Evolutionary conservation across 306 rosid genomes (phyloP), one percentile per base, ranked within the genome.

Genomic region (Lathyrus sativus): DNA sequence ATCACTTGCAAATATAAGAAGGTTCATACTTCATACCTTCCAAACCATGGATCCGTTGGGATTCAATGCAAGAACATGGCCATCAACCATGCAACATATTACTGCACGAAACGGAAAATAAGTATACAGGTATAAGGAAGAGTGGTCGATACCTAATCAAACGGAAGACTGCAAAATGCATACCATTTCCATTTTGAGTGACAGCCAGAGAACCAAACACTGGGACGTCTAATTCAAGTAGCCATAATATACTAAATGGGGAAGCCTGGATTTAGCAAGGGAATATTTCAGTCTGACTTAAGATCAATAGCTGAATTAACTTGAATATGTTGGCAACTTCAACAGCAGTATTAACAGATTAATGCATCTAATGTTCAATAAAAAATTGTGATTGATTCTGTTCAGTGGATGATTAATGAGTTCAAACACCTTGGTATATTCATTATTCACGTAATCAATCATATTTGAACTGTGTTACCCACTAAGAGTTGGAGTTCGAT

Each of bases 71-170:
- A 87, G 62, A 59, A 92, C 91, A 63, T 83, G 89, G 22, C 98
- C 98, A 77, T 89, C 91, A 55, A 92, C 98, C 85, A 85, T 79
- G 79, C 95, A 87, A 75, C 95, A 92, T 76, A 89, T 84, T 76
- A 92, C 96, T 92, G 79, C 70, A 77, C 11, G 31, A 68, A 66
- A 49, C 29, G 41, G 67, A 55, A 71, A 65, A 71, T 66, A 37
- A 24, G 8, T 65, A 54, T 51, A 72, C 41, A 1, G 4, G 46
- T 38, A 38, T 49, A 35, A 71, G 50, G 49, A 73, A 24, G 31
- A 76, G 15, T 19, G 19, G 59, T 38, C 7, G 33, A 43, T 3
- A 57, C 53, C 67, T 35, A 71, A 22, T 71, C 33, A 44, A 74
- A 59, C 63, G 61, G 60, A 68, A 15, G 12, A 72, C 64, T 19